Conservation (phyloP, 305 asterid genomes). For the Ruellia speciosa region DNA sequence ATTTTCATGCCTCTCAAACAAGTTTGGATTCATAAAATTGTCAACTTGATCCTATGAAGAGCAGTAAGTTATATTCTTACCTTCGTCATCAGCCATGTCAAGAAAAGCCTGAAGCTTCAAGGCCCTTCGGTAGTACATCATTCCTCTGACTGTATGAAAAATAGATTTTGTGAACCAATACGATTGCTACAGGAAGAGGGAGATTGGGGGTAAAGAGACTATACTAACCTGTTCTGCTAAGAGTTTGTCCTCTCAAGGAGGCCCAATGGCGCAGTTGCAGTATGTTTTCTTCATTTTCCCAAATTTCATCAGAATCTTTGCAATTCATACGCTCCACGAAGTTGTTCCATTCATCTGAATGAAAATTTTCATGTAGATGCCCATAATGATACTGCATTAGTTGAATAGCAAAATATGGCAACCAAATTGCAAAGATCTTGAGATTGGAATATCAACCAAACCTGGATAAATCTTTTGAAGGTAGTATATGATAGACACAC, state of each 20-base stretch:
- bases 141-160: slow-evolving; percentile 80
- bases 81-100: slow-evolving; percentile 86
- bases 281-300: slow-evolving; percentile 82
- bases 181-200: slow-evolving; percentile 5
- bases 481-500: slow-evolving; percentile 79
- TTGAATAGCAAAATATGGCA: slow-evolving; percentile 12
- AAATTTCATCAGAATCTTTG: slow-evolving; percentile 60
- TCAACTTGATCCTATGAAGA: slow-evolving; percentile 21
- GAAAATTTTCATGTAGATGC: slow-evolving; percentile 19
- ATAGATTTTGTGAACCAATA: slow-evolving; percentile 19
- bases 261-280: slow-evolving; percentile 99
- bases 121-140: slow-evolving; percentile 99
- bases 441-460: slow-evolving; percentile 27
- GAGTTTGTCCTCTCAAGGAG: slow-evolving; percentile 98
- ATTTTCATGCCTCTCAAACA: too few relatives aligned
- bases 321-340: slow-evolving; percentile 88
- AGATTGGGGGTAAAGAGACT: slow-evolving; percentile 9
- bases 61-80: slow-evolving; percentile 30
- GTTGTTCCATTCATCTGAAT: slow-evolving; percentile 94
- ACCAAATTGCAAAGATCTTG: slow-evolving; percentile 15
- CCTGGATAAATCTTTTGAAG: slow-evolving; percentile 96
- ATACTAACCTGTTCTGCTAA: slow-evolving; percentile 74
- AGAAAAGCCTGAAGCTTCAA: slow-evolving; percentile 98
- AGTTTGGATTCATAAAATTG: background rate
- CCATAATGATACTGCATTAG: slow-evolving; percentile 14